Evolutionary conservation across 2,329 filamentous ascomycete species (phyloP), one percentile per base, ranked within the genome.

Genomic region (Hyphodiscus sp.): DNA sequence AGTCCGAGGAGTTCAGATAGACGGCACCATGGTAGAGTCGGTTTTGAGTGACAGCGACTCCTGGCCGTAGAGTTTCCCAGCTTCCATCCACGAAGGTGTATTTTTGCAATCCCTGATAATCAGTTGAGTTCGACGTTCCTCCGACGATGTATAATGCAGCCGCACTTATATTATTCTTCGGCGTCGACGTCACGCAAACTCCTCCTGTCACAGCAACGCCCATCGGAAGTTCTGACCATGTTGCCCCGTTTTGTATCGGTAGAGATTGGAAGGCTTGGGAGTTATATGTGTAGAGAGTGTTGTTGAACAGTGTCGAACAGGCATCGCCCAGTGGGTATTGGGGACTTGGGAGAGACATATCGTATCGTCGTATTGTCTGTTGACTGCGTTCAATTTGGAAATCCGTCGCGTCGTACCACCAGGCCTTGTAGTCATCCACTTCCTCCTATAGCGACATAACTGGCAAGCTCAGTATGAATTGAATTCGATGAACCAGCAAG

Each of bases 271-370:
- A 91, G 26, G 83, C 87, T 46, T 81, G 72, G 9, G 82, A 72
- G 6, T 89, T 89, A 69, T 89, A 95, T 45, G 87, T 84, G 73
- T 95, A 97, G 50, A 97, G 81, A 13, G 84, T 90, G 69, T 91
- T 85, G 67, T 91, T 77, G 74, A 89, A 77, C 57, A 96, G 79
- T 65, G 87, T 82, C 54, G 91, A 90, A 72, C 92, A 97, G 65
- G 89, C 84, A 70, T 85, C 83, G 69, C 83, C 80, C 68, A 96
- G 74, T 58, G 85, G 75, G 67, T 83, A 78, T 50, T 80, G 74
- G 50, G 91, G 90, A 65, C 82, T 73, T 47, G 90, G 89, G 53
- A 86, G 76, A 51, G 52, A 45, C 67, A 68, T 68, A 47, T 60
- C 46, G 52, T 49, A 26, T 52, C 43, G 47, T 53, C 50, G 54